Percentiles rank a stretch among this genome's conserved stretches.
Conservation (phyloP, 2,329 filamentous ascomycete genomes). For the Exophiala sp. region DNA sequence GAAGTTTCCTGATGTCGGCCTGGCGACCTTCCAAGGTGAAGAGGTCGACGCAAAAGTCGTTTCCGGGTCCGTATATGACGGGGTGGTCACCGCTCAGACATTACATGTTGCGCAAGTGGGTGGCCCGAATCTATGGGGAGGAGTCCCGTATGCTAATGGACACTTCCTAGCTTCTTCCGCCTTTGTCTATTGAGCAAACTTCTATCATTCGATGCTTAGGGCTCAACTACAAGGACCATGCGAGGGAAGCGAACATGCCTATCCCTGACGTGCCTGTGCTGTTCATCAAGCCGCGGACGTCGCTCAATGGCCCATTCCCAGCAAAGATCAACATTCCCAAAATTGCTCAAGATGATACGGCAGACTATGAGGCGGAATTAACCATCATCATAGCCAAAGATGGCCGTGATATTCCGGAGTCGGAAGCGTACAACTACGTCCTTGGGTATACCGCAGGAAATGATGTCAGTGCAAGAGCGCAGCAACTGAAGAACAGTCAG, state of each 20-base stretch:
- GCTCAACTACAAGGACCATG: constrained; percentile 42
- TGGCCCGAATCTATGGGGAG: too few relatives aligned
- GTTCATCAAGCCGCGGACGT: constrained; percentile 37
- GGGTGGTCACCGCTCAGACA: constrained; percentile 31
- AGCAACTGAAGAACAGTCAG: constrained; percentile 33
- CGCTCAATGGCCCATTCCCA: constrained; percentile 30
- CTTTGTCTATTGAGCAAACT: constrained; percentile 46
- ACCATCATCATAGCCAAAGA: constrained; percentile 34
- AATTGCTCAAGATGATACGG: constrained; percentile 34
- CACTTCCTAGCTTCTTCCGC: not conserved
- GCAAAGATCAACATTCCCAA: constrained; percentile 32
- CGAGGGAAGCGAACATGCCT: constrained; percentile 34
- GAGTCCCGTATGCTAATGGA: too few relatives aligned
- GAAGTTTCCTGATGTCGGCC: constrained; percentile 33
- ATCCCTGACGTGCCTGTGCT: constrained; percentile 34
- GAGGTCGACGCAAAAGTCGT: constrained; percentile 32
- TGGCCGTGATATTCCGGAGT: constrained; percentile 34
- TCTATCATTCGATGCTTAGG: constrained; percentile 40
- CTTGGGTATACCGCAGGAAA: constrained; percentile 38
- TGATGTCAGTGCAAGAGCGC: constrained; percentile 36
- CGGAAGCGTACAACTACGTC: constrained; percentile 36
- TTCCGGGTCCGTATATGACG: constrained; percentile 34
- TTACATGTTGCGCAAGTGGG: constrained; percentile 3
- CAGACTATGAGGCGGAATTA: constrained; percentile 40
- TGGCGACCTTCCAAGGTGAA: constrained; percentile 32